phyloP scores from a whole-genome alignment of 257 asterid species.

The Plantago major region DNA sequence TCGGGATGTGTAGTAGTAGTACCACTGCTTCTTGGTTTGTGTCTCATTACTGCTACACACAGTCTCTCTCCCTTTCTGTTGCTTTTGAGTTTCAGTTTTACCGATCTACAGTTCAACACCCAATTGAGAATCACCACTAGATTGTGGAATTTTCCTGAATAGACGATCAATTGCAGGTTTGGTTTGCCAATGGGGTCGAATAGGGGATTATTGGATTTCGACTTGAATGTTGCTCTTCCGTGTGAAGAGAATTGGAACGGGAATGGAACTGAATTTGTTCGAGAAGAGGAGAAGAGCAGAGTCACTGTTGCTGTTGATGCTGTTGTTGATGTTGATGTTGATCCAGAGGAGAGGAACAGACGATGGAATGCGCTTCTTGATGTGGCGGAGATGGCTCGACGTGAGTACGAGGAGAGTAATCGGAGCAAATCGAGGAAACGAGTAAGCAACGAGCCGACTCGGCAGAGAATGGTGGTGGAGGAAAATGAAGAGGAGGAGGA shows the following conservation, averaged over 20 bases:
- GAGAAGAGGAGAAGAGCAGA: not conserved
- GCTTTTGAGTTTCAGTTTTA: slow-evolving; percentile 21
- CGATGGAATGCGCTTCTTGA: slow-evolving; percentile 30
- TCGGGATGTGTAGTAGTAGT: no score
- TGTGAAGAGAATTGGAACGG: slow-evolving; percentile 20
- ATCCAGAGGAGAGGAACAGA: not conserved
- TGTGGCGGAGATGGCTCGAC: slow-evolving; percentile 22
- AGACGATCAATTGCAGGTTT: slow-evolving; percentile 2
- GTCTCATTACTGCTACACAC: not conserved
- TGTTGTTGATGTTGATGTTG: slow-evolving; percentile 1
- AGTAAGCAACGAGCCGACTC: slow-evolving; percentile 8
- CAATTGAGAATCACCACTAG: no score
- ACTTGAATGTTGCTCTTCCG: slow-evolving; percentile 34
- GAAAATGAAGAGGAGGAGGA: not conserved
- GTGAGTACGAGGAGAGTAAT: slow-evolving; percentile 22
- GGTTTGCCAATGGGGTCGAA: slow-evolving; percentile 19
- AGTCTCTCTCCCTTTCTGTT: slow-evolving; percentile 3
- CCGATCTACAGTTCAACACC: slow-evolving; percentile 3
- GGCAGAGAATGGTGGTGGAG: slow-evolving; percentile 2
- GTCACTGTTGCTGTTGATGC: slow-evolving; percentile 8
- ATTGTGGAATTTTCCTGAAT: no score
- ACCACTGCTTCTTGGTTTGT: no score
- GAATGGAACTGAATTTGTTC: not conserved
- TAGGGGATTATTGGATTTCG: slow-evolving; percentile 25
- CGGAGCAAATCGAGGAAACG: slow-evolving; percentile 6